A percentile compares a stretch with the other conserved stretches of the same genome.
These are phyloP conservation scores for Clitocybe nebularis DNA, from an alignment of 1,284 basidiomycete genomes.

Conservation along the genomic window DNA sequence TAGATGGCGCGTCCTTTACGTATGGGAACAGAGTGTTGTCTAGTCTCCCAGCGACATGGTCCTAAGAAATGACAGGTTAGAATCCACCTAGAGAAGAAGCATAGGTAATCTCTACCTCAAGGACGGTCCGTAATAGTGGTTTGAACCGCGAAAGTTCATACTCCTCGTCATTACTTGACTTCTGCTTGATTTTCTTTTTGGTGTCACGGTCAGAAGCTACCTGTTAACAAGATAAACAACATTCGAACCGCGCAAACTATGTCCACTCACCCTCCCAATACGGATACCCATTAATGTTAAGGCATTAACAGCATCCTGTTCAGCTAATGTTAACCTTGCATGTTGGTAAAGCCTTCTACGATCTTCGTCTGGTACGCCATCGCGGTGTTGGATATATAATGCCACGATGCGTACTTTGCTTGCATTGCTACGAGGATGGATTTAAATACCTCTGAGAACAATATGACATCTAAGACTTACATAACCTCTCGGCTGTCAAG, in stretches of 20 bases:
- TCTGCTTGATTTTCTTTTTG: constrained; percentile 81
- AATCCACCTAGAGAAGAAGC: background rate
- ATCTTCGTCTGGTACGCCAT: constrained; percentile 98
- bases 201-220: constrained; percentile 69
- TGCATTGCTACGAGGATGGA: constrained; percentile 51
- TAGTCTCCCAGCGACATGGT: constrained; percentile 77
- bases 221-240: constrained; percentile 30
- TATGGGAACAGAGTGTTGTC: constrained; percentile 87
- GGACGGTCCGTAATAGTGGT: constrained; percentile 78
- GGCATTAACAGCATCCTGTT: constrained; percentile 94
- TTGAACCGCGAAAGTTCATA: constrained; percentile 96
- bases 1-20: constrained; percentile 79
- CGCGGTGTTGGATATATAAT: constrained; percentile 92
- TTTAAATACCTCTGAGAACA: constrained; percentile 4
- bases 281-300: constrained; percentile 81
- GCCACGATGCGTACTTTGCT: constrained; percentile 98
- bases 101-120: constrained; percentile 54
- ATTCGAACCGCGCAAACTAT: background rate
- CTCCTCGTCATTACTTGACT: constrained; percentile 72
- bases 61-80: constrained; percentile 41
- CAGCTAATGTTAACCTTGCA: constrained; percentile 83
- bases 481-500: constrained; percentile 83
- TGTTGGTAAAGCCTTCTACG: constrained; percentile 93
- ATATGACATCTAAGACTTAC: constrained; percentile 39
- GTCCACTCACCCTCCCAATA: constrained; percentile 69